Percentiles rank a stretch among this genome's conserved stretches.
These are phyloP conservation scores for Ustilago curta DNA, from an alignment of 1,284 basidiomycete genomes.

Conservation along the genomic window DNA sequence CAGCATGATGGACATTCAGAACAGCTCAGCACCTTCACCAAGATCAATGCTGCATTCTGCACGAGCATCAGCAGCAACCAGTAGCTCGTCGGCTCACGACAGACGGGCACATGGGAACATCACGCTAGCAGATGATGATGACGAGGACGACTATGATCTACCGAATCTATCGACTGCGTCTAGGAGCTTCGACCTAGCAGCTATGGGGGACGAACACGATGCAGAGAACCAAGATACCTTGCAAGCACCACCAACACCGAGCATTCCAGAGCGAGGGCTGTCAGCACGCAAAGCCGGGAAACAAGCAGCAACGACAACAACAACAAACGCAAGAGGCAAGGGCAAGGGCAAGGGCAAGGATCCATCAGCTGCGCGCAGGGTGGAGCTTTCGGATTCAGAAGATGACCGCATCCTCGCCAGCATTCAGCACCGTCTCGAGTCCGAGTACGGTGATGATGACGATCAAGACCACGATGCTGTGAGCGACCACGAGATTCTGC, in stretches of 20 bases:
- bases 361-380: background rate
- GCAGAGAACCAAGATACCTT: conserved; percentile 38
- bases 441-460: conserved; percentile 19
- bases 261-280: conserved; percentile 17
- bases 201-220: conserved; percentile 59
- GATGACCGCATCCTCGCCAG: conserved; percentile 29
- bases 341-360: conserved; percentile 31
- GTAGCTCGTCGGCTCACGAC: conserved; percentile 20
- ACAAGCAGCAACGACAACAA: conserved; percentile 2
- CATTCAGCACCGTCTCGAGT: conserved; percentile 15
- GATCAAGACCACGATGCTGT: conserved; percentile 4
- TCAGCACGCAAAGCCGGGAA: conserved; percentile 25
- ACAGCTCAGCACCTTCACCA: conserved; percentile 49
- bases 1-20: conserved; percentile 54
- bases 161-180: conserved; percentile 49
- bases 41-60: conserved; percentile 32
- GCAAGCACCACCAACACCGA: conserved; percentile 9
- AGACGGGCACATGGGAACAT: conserved; percentile 20
- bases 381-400: conserved; percentile 39
- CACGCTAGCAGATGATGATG: conserved; percentile 69
- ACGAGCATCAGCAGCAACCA: conserved; percentile 38
- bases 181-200: conserved; percentile 53
- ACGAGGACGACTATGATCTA: conserved; percentile 60
- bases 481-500: conserved; percentile 24
- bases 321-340: no score